Conservation (phyloP, 1,139 yeast species). For the Scheffersomyces stambukii region DNA sequence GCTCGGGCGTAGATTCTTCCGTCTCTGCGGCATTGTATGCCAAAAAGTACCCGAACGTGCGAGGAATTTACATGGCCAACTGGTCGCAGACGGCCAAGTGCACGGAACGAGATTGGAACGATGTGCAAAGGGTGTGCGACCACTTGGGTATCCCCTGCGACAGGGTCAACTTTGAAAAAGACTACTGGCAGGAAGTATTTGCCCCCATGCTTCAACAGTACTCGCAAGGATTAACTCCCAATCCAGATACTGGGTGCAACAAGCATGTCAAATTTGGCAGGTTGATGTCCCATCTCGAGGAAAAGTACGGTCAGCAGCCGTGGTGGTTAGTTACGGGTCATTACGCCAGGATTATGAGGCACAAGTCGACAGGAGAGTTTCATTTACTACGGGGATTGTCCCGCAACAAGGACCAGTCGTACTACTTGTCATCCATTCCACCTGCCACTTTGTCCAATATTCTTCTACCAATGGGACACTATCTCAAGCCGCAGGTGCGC, state of each 20-base stretch:
- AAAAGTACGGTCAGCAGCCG: slow-evolving; percentile 18
- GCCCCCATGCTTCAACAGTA: slow-evolving; percentile 84
- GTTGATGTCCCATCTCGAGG: slow-evolving; percentile 51
- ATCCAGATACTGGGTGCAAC: slow-evolving; percentile 92
- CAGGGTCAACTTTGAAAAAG: slow-evolving; percentile 79
- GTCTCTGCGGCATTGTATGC: slow-evolving; percentile 77
- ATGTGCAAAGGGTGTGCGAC: slow-evolving; percentile 63
- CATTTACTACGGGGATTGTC: slow-evolving; percentile 61
- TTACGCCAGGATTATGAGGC: slow-evolving; percentile 61
- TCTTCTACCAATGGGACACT: slow-evolving; percentile 77
- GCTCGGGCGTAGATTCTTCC: slow-evolving; percentile 95
- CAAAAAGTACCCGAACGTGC: slow-evolving; percentile 48
- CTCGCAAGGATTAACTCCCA: slow-evolving; percentile 76
- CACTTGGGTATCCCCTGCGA: slow-evolving; percentile 65
- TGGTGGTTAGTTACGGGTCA: slow-evolving; percentile 98
- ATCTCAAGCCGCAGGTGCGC: slow-evolving; percentile 71
- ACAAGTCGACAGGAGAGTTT: slow-evolving; percentile 21
- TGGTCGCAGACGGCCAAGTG: slow-evolving; percentile 76
- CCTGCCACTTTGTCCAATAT: slow-evolving; percentile 42
- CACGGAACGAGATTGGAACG: slow-evolving; percentile 85
- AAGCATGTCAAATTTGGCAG: slow-evolving; percentile 81
- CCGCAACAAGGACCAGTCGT: slow-evolving; percentile 79
- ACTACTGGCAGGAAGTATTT: slow-evolving; percentile 90
- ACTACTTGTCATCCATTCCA: slow-evolving; percentile 72
- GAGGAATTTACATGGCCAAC: slow-evolving; percentile 89